These are phyloP conservation scores for Diaporthe vexans DNA, from an alignment of 2,329 filamentous ascomycete species.

Conservation along the genomic window DNA sequence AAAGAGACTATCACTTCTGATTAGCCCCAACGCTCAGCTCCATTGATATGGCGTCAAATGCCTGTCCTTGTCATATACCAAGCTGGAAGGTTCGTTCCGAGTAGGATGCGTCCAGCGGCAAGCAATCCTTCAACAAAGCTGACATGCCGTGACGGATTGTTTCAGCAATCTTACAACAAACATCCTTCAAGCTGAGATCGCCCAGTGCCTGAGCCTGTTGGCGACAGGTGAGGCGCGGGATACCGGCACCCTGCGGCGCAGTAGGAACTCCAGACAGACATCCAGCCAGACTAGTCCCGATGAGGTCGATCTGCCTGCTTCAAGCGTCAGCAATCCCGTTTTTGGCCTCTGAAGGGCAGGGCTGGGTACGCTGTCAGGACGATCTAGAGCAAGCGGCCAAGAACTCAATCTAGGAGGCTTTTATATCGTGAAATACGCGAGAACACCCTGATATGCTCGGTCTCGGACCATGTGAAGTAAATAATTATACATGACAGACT, in stretches of 20 bases:
- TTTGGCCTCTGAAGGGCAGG: not conserved
- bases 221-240: constrained; percentile 7
- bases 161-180: constrained; percentile 31
- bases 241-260: constrained; percentile 25
- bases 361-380: not conserved
- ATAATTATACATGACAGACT: constrained; percentile 29
- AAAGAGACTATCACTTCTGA: constrained; percentile 1
- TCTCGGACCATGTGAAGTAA: constrained; percentile 29
- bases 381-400: not conserved
- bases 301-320: not conserved
- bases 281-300: too few species aligned
- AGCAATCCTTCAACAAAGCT: constrained; percentile 12
- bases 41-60: not conserved
- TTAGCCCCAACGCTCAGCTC: not conserved
- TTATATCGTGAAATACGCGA: not conserved
- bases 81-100: constrained; percentile 14
- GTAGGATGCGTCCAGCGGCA: not conserved
- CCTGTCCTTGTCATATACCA: not conserved
- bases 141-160: constrained; percentile 25
- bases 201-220: not conserved
- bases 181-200: constrained; percentile 11
- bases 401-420: not conserved
- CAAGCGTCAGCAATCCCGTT: not conserved
- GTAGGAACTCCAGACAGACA: not conserved
- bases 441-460: constrained; percentile 32